Evolutionary conservation across 108 stramenopile genomes (phyloP), one percentile per base, ranked within the genome.

Genomic region (Schizochytrium sp.): DNA sequence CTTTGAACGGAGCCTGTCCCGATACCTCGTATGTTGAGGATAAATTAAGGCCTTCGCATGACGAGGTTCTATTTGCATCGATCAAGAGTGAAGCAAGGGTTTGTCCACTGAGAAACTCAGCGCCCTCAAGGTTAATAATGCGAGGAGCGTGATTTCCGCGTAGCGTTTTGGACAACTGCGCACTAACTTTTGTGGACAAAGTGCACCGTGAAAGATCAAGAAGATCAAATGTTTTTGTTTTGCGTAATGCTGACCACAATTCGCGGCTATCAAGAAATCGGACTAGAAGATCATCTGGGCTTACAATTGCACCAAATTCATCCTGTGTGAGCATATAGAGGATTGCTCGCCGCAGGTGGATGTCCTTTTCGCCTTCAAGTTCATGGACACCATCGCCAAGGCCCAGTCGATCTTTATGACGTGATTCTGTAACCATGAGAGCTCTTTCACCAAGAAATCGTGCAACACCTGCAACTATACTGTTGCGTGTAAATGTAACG

Each of bases 91-190:
- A 7, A 8, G 64, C 40, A 12, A 15, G 64, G 64, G 64, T 44
- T 38, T 44, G 64, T 44, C 40, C 64, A 15, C 64, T 69, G 64
- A 1, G 10, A 7, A 69, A 44, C 12, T 15, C 42, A 69, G 64
- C 64, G 10, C 64, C 64, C 64, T 69, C 64, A 8, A 69, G 64
- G 28, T 69, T 69, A 2, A 69, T 44, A 15, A 44, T 7, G 64
- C 42, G 42, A 0, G 64, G 64, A 7, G 42, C 64, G 28, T 44
- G 64, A 44, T 44, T 69, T 15, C 42, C 64, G 64, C 64, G 64
- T 7, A 69, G 64, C 64, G 64, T 69, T 15, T 69, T 69, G 12
- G 64, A 69, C 64, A 69, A 44, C 28, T 69, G 64, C 64, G 64
- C 64, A 44, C 42, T 13, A 8, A 15, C 64, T 8, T 69, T 69